Evolutionary conservation across 345 rosid genomes (phyloP).

Genomic region (Dipteronia sinensis): DNA sequence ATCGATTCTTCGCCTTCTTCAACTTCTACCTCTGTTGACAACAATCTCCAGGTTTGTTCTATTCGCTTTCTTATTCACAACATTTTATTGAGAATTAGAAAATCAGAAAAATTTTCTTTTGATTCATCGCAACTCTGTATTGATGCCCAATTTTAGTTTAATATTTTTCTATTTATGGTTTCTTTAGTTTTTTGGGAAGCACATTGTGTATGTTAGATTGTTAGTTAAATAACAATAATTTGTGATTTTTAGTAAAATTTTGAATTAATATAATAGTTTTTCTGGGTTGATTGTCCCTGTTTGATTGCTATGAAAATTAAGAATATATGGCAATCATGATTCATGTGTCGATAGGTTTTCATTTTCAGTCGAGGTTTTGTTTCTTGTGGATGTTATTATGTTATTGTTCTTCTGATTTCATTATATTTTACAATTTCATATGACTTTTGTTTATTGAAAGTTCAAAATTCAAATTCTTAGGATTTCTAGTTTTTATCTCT

Average conservation of each 20-base stretch:
- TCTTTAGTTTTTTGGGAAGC: background rate
- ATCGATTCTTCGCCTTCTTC: slow-evolving; percentile 38
- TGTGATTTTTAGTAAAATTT: too few relatives aligned
- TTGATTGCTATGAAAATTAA: background rate
- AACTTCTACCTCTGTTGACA: slow-evolving; percentile 34
- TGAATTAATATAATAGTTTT: too few relatives aligned
- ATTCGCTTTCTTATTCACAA: background rate
- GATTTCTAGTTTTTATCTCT: background rate
- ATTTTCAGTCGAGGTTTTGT: background rate
- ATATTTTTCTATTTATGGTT: too few relatives aligned
- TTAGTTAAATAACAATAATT: too few relatives aligned
- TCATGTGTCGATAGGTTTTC: background rate
- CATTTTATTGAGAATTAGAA: background rate
- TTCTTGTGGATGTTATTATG: background rate
- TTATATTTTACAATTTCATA: background rate
- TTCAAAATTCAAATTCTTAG: background rate
- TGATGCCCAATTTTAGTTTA: background rate
- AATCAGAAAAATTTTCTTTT: background rate
- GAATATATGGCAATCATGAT: background rate
- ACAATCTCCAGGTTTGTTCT: slow-evolving; percentile 52
- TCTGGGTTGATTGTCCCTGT: too few relatives aligned
- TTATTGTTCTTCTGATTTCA: background rate
- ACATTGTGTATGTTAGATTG: background rate
- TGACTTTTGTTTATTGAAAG: background rate
- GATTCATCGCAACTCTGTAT: background rate